A percentile compares a stretch with the other conserved stretches of the same genome.
These are phyloP conservation scores for Thymus quinquecostatus DNA, from an alignment of 257 asterid genomes.

Conservation along the genomic window DNA sequence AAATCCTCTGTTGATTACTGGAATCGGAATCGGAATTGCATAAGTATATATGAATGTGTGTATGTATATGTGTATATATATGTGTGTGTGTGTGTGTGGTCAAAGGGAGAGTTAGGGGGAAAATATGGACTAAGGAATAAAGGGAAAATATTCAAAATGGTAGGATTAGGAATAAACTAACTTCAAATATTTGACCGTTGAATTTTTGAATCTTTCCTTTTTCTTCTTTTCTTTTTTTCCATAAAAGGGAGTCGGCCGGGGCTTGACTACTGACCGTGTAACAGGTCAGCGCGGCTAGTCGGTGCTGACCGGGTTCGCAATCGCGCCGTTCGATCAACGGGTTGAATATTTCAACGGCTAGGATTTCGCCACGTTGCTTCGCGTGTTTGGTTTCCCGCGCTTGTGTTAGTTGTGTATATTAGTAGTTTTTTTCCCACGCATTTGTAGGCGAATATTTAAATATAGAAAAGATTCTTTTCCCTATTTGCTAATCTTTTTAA, in stretches of 20 bases:
- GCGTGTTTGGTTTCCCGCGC: constrained; percentile 7
- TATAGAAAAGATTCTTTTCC: background rate
- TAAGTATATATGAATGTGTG: no score
- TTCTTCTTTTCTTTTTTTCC: background rate
- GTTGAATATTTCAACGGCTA: background rate
- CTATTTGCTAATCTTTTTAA: background rate
- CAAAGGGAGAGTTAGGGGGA: constrained; percentile 33
- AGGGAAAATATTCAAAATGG: constrained; percentile 37
- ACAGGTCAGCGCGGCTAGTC: constrained; percentile 35
- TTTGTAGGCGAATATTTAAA: background rate
- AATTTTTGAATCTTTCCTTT: constrained; percentile 31
- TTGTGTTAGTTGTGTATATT: background rate
- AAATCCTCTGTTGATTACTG: background rate
- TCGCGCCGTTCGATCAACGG: background rate
- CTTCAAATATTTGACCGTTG: constrained; percentile 39
- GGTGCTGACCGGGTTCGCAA: constrained; percentile 25
- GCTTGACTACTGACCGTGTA: constrained; percentile 34
- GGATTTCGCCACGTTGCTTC: constrained; percentile 13
- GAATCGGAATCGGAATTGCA: background rate
- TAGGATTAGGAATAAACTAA: constrained; percentile 28
- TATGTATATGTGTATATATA: constrained; percentile 6
- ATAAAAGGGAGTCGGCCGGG: constrained; percentile 19
- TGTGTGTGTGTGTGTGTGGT: background rate
- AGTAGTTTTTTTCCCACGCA: background rate
- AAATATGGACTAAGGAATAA: constrained; percentile 16